phyloP scores from a whole-genome alignment of 2,329 filamentous ascomycete genomes.

The Endoconidiophora laricicola region DNA sequence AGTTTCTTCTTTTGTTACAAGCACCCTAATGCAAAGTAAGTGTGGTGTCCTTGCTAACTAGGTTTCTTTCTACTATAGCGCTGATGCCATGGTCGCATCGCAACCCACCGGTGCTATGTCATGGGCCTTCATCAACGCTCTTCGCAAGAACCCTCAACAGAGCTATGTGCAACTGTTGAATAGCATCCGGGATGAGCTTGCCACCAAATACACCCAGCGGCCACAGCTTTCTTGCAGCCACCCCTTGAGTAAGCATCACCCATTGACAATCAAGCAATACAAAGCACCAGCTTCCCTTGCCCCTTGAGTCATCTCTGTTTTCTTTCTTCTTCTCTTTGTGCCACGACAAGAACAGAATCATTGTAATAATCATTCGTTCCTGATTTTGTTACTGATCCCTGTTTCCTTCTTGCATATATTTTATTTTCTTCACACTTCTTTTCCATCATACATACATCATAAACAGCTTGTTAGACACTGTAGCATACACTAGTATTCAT shows the following conservation, averaged over 20 bases:
- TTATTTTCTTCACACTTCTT: background rate
- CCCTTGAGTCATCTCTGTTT: background rate
- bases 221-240: constrained; percentile 95
- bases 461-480: background rate
- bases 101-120: constrained; percentile 97
- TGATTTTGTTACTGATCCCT: background rate
- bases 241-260: constrained; percentile 58
- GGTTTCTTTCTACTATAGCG: constrained; percentile 34
- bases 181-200: constrained; percentile 83
- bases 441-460: background rate
- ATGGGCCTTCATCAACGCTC: constrained; percentile 82
- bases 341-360: no score
- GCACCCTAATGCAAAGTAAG: background rate
- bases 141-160: constrained; percentile 95
- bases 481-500: background rate
- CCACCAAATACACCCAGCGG: constrained; percentile 80
- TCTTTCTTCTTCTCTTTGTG: background rate
- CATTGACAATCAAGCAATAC: constrained; percentile 10
- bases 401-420: background rate
- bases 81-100: constrained; percentile 79
- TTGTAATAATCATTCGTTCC: no score
- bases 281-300: constrained; percentile 8
- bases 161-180: constrained; percentile 95
- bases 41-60: background rate
- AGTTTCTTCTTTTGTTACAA: constrained; percentile 14